These are phyloP conservation scores for Quercus cerris DNA, from an alignment of 306 rosid species.

Conservation along the genomic window DNA sequence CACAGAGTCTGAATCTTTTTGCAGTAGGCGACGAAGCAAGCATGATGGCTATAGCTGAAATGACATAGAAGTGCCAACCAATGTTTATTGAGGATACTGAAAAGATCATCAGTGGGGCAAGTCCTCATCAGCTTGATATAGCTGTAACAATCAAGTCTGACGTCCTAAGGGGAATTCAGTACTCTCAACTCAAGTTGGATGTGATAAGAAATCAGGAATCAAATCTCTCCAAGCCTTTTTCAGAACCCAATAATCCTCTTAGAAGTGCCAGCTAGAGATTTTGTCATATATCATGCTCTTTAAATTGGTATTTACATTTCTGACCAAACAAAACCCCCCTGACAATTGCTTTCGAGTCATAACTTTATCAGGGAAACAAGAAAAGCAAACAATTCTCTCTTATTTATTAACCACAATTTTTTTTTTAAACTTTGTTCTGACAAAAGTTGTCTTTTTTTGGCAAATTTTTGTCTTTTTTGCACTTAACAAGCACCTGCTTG, in stretches of 20 bases:
- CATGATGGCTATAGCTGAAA: not conserved
- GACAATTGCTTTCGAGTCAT: not conserved
- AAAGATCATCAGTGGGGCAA: not conserved
- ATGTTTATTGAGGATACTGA: slow-evolving; percentile 8
- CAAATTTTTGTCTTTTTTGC: too few relatives aligned
- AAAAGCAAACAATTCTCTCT: not conserved
- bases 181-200: not conserved
- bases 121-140: not conserved
- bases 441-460: too few relatives aligned
- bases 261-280: not conserved
- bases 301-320: too few relatives aligned
- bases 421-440: too few relatives aligned
- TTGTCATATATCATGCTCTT: not conserved
- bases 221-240: not conserved
- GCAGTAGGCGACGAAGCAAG: not conserved
- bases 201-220: not conserved
- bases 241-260: not conserved
- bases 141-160: not conserved
- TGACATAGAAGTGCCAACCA: not conserved
- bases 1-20: not conserved
- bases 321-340: too few relatives aligned
- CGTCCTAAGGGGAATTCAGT: not conserved
- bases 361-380: not conserved
- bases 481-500: too few relatives aligned
- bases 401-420: not conserved